These are phyloP conservation scores for Puccinia coronata DNA, from an alignment of 1,284 basidiomycete species.

Conservation along the genomic window DNA sequence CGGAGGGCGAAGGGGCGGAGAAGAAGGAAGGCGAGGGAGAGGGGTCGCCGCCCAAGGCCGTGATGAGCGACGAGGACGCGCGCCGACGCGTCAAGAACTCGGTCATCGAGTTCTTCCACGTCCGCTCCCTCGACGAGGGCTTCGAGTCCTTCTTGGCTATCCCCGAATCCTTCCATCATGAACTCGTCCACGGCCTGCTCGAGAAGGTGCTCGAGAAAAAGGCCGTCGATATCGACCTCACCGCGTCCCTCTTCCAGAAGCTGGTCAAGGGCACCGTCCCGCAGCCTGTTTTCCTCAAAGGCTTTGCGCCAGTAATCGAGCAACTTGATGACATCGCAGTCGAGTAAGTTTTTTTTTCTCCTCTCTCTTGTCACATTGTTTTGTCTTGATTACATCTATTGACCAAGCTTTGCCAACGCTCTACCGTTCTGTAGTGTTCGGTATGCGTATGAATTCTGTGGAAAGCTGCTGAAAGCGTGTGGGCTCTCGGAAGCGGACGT, in stretches of 20 bases:
- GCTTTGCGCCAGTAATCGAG: slow-evolving; percentile 14
- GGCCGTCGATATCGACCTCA: too few relatives aligned
- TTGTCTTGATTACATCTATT: too few relatives aligned
- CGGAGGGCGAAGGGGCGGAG: neutral
- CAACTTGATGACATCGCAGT: slow-evolving; percentile 15
- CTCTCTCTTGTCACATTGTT: too few relatives aligned
- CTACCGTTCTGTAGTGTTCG: neutral
- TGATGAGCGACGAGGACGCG: neutral
- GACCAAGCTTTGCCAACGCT: neutral
- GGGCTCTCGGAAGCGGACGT: too few relatives aligned
- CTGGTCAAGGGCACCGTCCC: neutral
- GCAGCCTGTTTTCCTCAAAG: neutral
- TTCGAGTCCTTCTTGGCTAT: neutral
- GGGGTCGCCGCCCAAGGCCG: neutral
- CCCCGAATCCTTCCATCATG: neutral
- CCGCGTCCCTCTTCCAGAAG: slow-evolving; percentile 2
- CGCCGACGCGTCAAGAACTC: neutral
- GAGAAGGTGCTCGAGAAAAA: slow-evolving; percentile 23
- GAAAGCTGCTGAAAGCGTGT: neutral
- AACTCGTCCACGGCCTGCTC: neutral
- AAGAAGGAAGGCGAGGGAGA: neutral
- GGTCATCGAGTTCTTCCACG: slow-evolving; percentile 23
- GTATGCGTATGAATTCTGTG: slow-evolving; percentile 31
- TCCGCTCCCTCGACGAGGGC: slow-evolving; percentile 8
- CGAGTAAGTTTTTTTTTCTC: slow-evolving; percentile 23